Base-by-base conservation (phyloP, 2,329 filamentous ascomycete genomes). In the Pseudogymnoascus sp. region DNA sequence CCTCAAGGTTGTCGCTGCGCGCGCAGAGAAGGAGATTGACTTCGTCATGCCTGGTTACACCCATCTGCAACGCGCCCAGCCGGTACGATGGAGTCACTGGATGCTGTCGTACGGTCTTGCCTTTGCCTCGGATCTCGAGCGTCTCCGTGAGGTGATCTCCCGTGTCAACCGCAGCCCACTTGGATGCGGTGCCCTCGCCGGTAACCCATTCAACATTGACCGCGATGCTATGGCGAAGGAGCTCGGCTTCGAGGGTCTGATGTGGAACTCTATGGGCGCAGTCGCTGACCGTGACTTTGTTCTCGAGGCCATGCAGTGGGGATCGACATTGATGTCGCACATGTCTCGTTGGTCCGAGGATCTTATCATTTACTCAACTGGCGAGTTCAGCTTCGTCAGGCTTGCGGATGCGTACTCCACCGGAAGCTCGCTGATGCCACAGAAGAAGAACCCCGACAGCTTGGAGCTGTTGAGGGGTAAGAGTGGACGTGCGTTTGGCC, bases 1-100 rank as follows among this genome's bases (percentile, higher is more conserved):
- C 66, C 76, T 95, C 30, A 76, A 81, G 68, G 86, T 90, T 41
- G 81, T 84, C 12, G 79, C 83, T 26, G 75, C 76, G 56, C 81
- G 88, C 19, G 87, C 89, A 2, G 86, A 89, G 77, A 73, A 76
- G 33, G 87, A 92, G 68, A 83, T 90, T 63, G 84, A 87, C 66
- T 78, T 82, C 65, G 71, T 92, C 68, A 92, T 94, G 87, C 89
- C 90, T 0, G 89, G 89, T 1, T 94, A 94, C 74, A 92, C 89
- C 10, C 89, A 94, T 72, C 75, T 92, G 38, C 89, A 94, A 74
- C 85, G 88, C 57, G 88, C 88, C 0, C 73, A 87, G 74, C 88
- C 89, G 0, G 83, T 94, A 65, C 79, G 86, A 60, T 94, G 86
- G 86, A 82, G 79, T 58, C 88, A 92, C 69, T 91, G 85, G 85